Evolutionary conservation across 1,139 yeast genomes (phyloP).

Genomic region (Kodamaea suecica): DNA sequence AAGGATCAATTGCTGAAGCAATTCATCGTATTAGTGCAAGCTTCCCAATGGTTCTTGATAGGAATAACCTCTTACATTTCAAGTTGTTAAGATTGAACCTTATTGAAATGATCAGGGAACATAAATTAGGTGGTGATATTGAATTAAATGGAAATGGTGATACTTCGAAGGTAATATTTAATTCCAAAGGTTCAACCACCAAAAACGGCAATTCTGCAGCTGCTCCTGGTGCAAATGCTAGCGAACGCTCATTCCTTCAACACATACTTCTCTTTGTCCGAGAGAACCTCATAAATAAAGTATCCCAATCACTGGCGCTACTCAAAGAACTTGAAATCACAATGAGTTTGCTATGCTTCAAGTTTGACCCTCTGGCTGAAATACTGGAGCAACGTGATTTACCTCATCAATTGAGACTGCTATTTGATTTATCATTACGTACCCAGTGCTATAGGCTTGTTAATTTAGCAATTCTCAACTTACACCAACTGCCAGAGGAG

Average conservation of each 20-base stretch:
- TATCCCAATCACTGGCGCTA: constrained; percentile 48
- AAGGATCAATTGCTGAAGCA: constrained; percentile 49
- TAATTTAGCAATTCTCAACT: constrained; percentile 45
- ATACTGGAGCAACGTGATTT: constrained; percentile 41
- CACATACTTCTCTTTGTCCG: constrained; percentile 59
- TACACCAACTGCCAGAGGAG: constrained; percentile 14
- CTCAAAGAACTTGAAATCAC: constrained; percentile 65
- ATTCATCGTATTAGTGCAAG: constrained; percentile 43
- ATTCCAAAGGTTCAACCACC: not conserved
- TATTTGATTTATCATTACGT: constrained; percentile 55
- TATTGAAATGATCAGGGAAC: constrained; percentile 60
- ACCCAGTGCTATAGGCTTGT: constrained; percentile 58
- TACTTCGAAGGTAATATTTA: not conserved
- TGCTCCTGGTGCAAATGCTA: constrained; percentile 1
- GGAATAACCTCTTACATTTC: constrained; percentile 58
- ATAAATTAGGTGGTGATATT: constrained; percentile 25
- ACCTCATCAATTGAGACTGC: constrained; percentile 49
- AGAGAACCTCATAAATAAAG: constrained; percentile 56
- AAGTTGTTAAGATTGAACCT: constrained; percentile 57
- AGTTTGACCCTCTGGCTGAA: constrained; percentile 36
- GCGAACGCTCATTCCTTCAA: constrained; percentile 51
- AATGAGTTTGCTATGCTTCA: constrained; percentile 65
- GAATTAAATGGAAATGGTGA: constrained; percentile 7
- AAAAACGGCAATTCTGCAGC: constrained; percentile 1
- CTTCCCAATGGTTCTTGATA: constrained; percentile 55